Base-by-base conservation (phyloP, 2,329 filamentous ascomycete genomes). In the Penicillium sp. region DNA sequence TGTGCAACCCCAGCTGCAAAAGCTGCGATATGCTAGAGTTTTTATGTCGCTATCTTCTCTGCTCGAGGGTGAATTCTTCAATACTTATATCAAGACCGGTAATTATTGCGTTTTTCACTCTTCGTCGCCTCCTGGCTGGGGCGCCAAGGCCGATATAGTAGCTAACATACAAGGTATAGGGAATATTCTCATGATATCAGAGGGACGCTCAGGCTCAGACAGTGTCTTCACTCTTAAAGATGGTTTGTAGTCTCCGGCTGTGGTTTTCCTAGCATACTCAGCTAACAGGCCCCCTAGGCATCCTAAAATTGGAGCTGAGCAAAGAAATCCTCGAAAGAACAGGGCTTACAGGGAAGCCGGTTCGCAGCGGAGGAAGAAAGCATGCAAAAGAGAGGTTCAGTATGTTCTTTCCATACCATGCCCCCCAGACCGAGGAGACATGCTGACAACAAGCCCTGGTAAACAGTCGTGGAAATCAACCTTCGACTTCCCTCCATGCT, bases 1-100 rank as follows among this genome's bases (percentile, higher is more conserved):
- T n/a, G 70, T 87, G 3, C 73, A 74, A 58, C 64, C 75, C 3
- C 68, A 70, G 31, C 55, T 69, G 21, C 58, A 60, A n/a, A 64
- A 58, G 8, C 60, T 72, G 12, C 68, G 70, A 41, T 94, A 87
- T 73, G 79, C 79, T 28, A 78, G 80, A 52, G 81, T 95, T 2
- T 79, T 81, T 57, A 83, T 95, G 78, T 80, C 81, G 3, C 75
- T 95, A 9, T 77, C 77, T 7, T 82, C 88, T 51, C 64, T 97
- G 5, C 65, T 97, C 1, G 77, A 85, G 31, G 80, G 81, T 1
- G 79, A 83, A 0, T 95, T 96, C 61, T 89, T 95, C 61, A 84
- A 80, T n/a, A 75, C 82, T 38, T 90, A 94, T 64, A 83, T 97
- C 57, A 95, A 95, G 68, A 78, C 77, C 52, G 86, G 87, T 87